Evolutionary conservation across 176 grass and related monocot species (phyloP), one percentile per base, ranked within the genome.

Genomic region (Oryza brachyantha): DNA sequence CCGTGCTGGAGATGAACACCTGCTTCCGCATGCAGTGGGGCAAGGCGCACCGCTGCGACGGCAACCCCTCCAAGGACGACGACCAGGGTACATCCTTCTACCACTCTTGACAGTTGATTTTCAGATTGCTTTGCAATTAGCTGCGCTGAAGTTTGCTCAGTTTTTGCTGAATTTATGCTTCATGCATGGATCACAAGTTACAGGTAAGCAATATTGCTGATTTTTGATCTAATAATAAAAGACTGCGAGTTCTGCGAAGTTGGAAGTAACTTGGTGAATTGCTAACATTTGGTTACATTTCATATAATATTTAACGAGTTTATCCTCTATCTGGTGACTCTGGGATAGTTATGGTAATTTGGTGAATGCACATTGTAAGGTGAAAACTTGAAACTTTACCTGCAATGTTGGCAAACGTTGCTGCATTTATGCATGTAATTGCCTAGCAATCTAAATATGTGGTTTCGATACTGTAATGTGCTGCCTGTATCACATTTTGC

Each of bases 21-120:
- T 94, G 92, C 85, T 95, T 93, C 69, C 75, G 88, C 8, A 98
- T 95, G 92, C 93, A 93, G 50, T 98, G 96, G 96, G 96, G 90
- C 24, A 98, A 75, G 74, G 83, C 96, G 36, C 82, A 94, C 81
- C 92, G 96, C 59, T 98, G 96, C 81, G 85, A 92, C 27, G 88
- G 96, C 12, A 38, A 7, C 8, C 73, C 74, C 10, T 91, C 81
- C 5, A 67, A 60, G 42, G 90, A 89, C 26, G 88, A 93, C 13
- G 87, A 83, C 69, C 84, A 73, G 74, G 90, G 96, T 98, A 83
- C 66, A 45, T 42, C 5, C 5, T 21, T 46, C 55, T 5, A 7
- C 45, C 11, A 21, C 36, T 41, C 17, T 81, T 41, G 24, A 26
- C 31, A 52, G 27, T 54, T 32, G 13, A 83, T 67, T n/a, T 2